Evolutionary conservation across 2,329 filamentous ascomycete species (phyloP).

Genomic region (Xylaria sp.): DNA sequence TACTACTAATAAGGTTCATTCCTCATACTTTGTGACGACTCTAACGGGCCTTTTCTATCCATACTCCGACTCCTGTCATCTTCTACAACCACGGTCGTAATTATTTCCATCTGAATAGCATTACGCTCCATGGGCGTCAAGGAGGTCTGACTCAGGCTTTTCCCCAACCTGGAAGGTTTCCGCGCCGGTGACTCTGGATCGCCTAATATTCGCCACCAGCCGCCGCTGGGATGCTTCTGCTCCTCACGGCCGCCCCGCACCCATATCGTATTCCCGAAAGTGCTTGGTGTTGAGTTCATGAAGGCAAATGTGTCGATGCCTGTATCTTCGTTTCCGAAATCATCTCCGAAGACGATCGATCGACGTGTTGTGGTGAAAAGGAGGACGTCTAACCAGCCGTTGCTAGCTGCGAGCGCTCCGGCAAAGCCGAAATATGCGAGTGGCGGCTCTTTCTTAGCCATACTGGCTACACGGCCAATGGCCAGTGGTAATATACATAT

Average conservation of each 20-base stretch:
- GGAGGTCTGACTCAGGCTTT: conserved; percentile 44
- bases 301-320: conserved; percentile 64
- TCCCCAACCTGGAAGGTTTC: conserved; percentile 27
- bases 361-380: conserved; percentile 64
- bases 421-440: conserved; percentile 68
- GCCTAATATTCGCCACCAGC: conserved; percentile 40
- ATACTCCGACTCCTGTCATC: conserved; percentile 29
- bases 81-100: conserved; percentile 47
- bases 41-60: background rate
- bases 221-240: conserved; percentile 33
- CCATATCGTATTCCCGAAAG: conserved; percentile 49
- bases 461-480: conserved; percentile 69
- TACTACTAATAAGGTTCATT: conserved; percentile 17
- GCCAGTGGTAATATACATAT: conserved; percentile 75
- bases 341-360: conserved; percentile 60
- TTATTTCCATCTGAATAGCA: conserved; percentile 48
- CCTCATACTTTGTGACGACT: conserved; percentile 10
- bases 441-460: conserved; percentile 63
- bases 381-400: conserved; percentile 65
- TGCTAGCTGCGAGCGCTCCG: conserved; percentile 66
- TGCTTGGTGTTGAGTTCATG: conserved; percentile 52
- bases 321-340: conserved; percentile 53
- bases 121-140: conserved; percentile 37
- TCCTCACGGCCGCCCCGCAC: conserved; percentile 42
- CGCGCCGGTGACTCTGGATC: conserved; percentile 30